phyloP scores from a whole-genome alignment of 495 filamentous ascomycete genomes.

The Talaromyces wortmannii region DNA sequence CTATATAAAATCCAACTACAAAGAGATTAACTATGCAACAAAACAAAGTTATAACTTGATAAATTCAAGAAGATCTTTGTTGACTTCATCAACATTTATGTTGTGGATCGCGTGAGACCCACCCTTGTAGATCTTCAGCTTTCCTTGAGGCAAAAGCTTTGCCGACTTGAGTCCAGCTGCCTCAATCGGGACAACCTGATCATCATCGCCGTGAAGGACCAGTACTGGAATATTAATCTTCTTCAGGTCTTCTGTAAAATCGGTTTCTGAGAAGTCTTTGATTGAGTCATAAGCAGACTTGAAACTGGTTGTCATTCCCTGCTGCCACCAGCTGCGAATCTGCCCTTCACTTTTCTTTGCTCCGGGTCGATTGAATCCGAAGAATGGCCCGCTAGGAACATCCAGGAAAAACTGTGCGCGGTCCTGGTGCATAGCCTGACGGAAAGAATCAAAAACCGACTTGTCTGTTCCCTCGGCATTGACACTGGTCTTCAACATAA shows the following conservation, averaged over 20 bases:
- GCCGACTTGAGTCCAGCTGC: conserved; percentile 17
- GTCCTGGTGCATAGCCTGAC: conserved; percentile 23
- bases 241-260: conserved; percentile 33
- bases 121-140: conserved; percentile 28
- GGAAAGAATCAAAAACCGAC: conserved; percentile 28
- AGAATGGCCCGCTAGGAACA: conserved; percentile 35
- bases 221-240: conserved; percentile 25
- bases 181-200: conserved; percentile 30
- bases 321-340: conserved; percentile 32
- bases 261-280: conserved; percentile 30
- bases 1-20: no score
- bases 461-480: conserved; percentile 25
- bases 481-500: conserved; percentile 21
- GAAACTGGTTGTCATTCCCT: conserved; percentile 31
- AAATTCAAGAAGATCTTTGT: conserved; percentile 28
- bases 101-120: conserved; percentile 33
- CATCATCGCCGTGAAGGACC: conserved; percentile 32
- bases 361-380: conserved; percentile 30
- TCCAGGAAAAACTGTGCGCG: conserved; percentile 32
- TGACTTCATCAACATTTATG: conserved; percentile 23
- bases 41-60: background rate
- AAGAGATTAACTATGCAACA: no score
- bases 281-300: conserved; percentile 29
- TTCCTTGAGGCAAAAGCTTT: conserved; percentile 27
- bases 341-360: conserved; percentile 24